Conservation (phyloP, 345 rosid species). For the Syzygium aromaticum region DNA sequence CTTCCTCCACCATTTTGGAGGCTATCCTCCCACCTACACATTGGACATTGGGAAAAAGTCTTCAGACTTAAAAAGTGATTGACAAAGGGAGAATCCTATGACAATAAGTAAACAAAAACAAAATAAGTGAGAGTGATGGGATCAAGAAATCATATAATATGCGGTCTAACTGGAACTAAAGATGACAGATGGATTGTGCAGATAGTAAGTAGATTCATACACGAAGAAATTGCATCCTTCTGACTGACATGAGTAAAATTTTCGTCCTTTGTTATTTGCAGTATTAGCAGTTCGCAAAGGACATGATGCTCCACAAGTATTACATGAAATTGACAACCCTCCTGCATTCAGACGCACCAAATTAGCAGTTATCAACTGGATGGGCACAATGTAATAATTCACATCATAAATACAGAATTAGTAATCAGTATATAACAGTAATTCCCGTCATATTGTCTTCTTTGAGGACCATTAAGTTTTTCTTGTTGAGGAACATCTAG, state of each 20-base stretch:
- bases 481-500: background rate
- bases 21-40: constrained; percentile 85
- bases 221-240: constrained; percentile 79
- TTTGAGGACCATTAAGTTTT: background rate
- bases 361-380: background rate
- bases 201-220: constrained; percentile 29
- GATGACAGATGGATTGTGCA: background rate
- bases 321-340: constrained; percentile 54
- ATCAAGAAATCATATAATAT: background rate
- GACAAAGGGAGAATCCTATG: background rate
- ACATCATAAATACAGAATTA: background rate
- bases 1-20: constrained; percentile 37
- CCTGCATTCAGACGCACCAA: constrained; percentile 35
- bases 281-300: constrained; percentile 78
- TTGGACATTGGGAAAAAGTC: background rate
- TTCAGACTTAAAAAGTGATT: background rate
- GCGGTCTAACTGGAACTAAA: background rate
- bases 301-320: constrained; percentile 60
- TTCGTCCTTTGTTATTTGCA: constrained; percentile 80
- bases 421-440: background rate
- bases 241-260: constrained; percentile 76
- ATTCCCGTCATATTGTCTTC: background rate
- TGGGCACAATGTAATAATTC: background rate
- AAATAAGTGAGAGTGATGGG: background rate
- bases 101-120: background rate